Evolutionary conservation across 192 early-diverging fungal genomes (phyloP), one percentile per base, ranked within the genome.

Genomic region (Dispira simplex): DNA sequence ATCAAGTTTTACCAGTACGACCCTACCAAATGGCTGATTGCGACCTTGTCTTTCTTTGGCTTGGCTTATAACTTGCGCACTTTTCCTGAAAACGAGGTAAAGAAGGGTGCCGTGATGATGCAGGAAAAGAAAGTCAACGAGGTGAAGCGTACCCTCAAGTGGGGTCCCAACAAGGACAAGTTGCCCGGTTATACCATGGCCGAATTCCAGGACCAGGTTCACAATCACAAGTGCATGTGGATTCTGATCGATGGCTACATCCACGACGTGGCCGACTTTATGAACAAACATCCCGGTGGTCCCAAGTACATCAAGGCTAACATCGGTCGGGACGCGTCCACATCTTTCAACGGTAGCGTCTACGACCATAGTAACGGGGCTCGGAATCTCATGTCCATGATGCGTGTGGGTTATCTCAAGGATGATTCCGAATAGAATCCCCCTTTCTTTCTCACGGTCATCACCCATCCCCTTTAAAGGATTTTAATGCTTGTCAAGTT

Each of bases 341-440:
- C 74, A 14, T 77, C 87, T 2, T 95, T 95, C 77, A 90, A 95
- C 64, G 92, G 94, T 21, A 90, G 87, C 56, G 79, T 95, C 16
- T 93, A 97, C 72, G 76, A 87, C 68, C 94, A 97, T 70, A 81
- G 85, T 67, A 95, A 91, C 64, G 90, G 88, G 32, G 92, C 92
- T 3, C 76, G 89, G 49, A 88, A 92, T 73, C 73, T 97, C 62
- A 72, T 91, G 79, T 79, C 82, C 18, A 76, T 76, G 62, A 81
- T 89, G 82, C 77, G 87, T 54, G 73, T 88, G 47, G 85, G 82
- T 39, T 39, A 39, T 39, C 32, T 39, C 32, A 39, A 39, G 32
- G 32, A 39, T 39, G 32, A 39, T 39, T 39, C 32, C 32, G 32
- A 39, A 39, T 39, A 39, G 6, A 39, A 4, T 39, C 3, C 32